Evolutionary conservation across 1,139 yeast species (phyloP).

Genomic region (Suhomyces taliae): DNA sequence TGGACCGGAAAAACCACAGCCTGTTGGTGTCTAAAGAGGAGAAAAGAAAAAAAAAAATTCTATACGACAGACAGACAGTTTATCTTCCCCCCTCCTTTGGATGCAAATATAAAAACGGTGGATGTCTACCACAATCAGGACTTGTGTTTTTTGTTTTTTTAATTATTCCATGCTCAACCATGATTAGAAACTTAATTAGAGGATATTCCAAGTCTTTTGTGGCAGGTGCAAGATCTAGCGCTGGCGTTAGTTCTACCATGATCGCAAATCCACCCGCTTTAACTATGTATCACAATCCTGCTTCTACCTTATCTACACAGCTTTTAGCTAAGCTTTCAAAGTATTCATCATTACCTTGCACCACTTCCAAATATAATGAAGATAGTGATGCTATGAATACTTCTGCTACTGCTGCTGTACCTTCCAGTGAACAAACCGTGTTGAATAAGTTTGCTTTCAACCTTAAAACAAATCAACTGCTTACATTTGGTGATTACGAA

Average conservation of each 20-base stretch:
- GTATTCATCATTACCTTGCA: conserved; percentile 25
- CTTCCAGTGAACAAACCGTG: conserved; percentile 1
- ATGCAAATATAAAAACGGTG: conserved; percentile 6
- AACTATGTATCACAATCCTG: conserved; percentile 35
- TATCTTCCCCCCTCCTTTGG: conserved; percentile 16
- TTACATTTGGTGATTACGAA: conserved; percentile 33
- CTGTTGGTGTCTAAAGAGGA: neutral
- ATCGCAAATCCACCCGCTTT: conserved; percentile 13
- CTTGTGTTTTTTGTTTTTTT: neutral
- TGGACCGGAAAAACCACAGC: conserved; percentile 11
- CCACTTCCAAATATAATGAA: conserved; percentile 17
- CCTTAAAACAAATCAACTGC: conserved; percentile 24
- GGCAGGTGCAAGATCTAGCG: conserved; percentile 7
- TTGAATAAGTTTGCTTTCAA: conserved; percentile 25
- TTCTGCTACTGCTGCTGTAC: conserved; percentile 4
- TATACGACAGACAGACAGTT: conserved; percentile 3
- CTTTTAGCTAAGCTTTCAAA: conserved; percentile 24
- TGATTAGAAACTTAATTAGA: conserved; percentile 13
- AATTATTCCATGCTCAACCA: conserved; percentile 2
- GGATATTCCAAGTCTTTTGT: conserved; percentile 8
- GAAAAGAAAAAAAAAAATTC: conserved; percentile 3
- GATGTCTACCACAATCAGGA: conserved; percentile 1
- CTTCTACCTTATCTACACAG: conserved; percentile 26
- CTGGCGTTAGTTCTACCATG: conserved; percentile 2
- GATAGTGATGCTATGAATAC: neutral